A percentile compares a stretch with the other conserved stretches of the same genome.
phyloP scores from a whole-genome alignment of 78 protist genomes.

The Planoprotostelium fungivorum region DNA sequence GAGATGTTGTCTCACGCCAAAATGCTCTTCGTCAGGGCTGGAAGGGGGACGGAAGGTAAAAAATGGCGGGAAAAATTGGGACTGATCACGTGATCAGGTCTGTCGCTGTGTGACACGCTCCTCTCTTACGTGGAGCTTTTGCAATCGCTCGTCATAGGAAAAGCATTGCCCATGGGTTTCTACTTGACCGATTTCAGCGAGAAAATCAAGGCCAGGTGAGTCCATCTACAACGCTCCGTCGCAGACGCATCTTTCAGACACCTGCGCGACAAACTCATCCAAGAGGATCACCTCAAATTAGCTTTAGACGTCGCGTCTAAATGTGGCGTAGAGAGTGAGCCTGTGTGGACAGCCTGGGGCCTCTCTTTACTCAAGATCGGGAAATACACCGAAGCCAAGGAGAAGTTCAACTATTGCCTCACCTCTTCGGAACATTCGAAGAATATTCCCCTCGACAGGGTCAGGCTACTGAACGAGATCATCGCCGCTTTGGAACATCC shows the following conservation, averaged over 20 bases:
- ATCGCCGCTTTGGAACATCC: conserved; percentile 57
- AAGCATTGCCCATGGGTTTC: conserved; percentile 27
- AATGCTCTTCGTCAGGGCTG: conserved; percentile 26
- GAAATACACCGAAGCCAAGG: conserved; percentile 47
- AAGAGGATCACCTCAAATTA: conserved; percentile 45
- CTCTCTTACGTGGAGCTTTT: conserved; percentile 45
- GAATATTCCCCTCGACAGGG: conserved; percentile 16
- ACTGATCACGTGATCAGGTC: conserved; percentile 11
- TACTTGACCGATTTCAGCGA: conserved; percentile 36
- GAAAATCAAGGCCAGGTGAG: conserved; percentile 20
- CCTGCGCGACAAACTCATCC: conserved; percentile 50
- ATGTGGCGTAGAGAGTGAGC: conserved; percentile 48
- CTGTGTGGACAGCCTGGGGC: conserved; percentile 76
- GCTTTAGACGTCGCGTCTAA: conserved; percentile 67
- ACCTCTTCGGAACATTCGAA: background rate
- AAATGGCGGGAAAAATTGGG: background rate
- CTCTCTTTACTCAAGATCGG: conserved; percentile 42
- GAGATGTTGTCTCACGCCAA: conserved; percentile 42
- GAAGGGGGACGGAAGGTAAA: conserved; percentile 25
- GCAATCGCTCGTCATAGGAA: conserved; percentile 35
- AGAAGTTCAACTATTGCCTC: conserved; percentile 55
- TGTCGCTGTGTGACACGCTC: conserved; percentile 43
- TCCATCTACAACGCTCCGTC: background rate
- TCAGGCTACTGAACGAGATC: conserved; percentile 34
- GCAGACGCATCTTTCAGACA: conserved; percentile 10